Conservation (phyloP, 495 filamentous ascomycete genomes). For the Penicillium coffeae region DNA sequence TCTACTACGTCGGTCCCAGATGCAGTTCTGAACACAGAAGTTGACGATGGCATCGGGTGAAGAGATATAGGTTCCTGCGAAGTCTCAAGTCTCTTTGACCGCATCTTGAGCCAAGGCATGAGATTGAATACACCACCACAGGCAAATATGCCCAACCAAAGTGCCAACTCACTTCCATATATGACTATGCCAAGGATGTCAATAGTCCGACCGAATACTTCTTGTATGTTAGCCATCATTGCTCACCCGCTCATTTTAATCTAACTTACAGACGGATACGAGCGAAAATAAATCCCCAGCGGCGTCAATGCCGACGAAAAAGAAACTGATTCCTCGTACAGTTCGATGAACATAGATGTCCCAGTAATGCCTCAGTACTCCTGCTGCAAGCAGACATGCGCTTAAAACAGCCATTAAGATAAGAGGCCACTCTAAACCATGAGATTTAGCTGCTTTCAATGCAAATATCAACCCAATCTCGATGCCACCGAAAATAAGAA, state of each 20-base stretch:
- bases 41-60: constrained; percentile 52
- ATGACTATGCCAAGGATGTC: constrained; percentile 57
- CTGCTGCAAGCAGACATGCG: constrained; percentile 52
- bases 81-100: constrained; percentile 11
- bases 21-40: constrained; percentile 52
- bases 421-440: constrained; percentile 45
- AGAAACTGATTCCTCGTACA: constrained; percentile 61
- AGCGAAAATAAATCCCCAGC: constrained; percentile 60
- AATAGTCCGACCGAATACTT: constrained; percentile 51
- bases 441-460: constrained; percentile 36
- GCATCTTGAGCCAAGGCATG: constrained; percentile 44
- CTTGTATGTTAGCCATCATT: constrained; percentile 4
- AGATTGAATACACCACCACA: constrained; percentile 58
- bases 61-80: constrained; percentile 29
- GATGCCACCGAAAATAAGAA: constrained; percentile 46
- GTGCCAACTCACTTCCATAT: constrained; percentile 55
- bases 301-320: constrained; percentile 63
- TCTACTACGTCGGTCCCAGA: constrained; percentile 29
- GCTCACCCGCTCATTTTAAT: background rate
- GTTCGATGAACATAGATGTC: constrained; percentile 57
- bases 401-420: constrained; percentile 60
- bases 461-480: constrained; percentile 51
- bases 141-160: constrained; percentile 61
- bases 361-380: constrained; percentile 53
- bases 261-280: constrained; percentile 45